A percentile compares a stretch with the other conserved stretches of the same genome.
These are phyloP conservation scores for Cucumis variabilis DNA, from an alignment of 331 rosid genomes.

Conservation along the genomic window DNA sequence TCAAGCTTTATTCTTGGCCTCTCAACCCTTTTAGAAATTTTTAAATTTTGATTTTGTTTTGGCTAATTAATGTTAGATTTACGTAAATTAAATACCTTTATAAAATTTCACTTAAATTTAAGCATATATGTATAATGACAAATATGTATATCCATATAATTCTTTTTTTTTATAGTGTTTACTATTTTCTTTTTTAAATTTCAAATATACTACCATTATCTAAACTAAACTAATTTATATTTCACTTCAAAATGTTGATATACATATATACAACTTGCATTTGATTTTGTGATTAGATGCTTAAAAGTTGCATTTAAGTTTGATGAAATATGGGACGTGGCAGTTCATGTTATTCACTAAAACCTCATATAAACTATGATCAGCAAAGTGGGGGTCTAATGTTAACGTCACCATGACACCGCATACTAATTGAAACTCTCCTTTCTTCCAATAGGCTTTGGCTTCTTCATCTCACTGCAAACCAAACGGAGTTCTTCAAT, in stretches of 20 bases:
- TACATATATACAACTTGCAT: too few species aligned
- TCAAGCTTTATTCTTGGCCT: background rate
- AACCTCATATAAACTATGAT: too few species aligned
- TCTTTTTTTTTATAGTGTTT: too few species aligned
- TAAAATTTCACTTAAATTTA: background rate
- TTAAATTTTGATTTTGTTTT: background rate
- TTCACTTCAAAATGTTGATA: too few species aligned
- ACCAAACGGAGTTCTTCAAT: too few species aligned
- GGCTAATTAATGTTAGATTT: background rate
- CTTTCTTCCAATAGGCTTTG: background rate
- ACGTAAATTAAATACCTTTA: background rate
- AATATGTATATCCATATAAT: too few species aligned
- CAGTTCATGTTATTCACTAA: background rate
- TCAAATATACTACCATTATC: too few species aligned
- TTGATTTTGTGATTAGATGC: background rate
- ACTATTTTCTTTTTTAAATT: too few species aligned
- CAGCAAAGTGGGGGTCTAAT: background rate
- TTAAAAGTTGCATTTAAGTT: too few species aligned
- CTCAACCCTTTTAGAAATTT: background rate
- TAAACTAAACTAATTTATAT: too few species aligned
- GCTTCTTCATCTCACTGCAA: too few species aligned
- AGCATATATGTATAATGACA: too few species aligned
- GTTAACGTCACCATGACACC: constrained; percentile 3
- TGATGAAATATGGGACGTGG: background rate
- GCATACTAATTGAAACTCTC: background rate